Evolutionary conservation across 2,329 filamentous ascomycete genomes (phyloP).

Genomic region (Aspergillus pseudonomiae): DNA sequence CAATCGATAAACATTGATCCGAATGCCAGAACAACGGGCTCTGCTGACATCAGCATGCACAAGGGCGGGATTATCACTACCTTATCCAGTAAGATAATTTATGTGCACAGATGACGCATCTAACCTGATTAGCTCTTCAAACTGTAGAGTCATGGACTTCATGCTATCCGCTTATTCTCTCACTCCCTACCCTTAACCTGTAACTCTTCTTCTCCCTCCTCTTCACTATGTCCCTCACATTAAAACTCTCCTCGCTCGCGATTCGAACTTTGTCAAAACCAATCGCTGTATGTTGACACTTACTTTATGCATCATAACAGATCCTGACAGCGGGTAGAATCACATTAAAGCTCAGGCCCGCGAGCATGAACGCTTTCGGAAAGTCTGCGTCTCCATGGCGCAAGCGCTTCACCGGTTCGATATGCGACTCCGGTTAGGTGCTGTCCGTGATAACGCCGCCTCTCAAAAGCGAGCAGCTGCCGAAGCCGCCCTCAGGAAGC

Average conservation of each 20-base stretch:
- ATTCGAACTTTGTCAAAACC: slow-evolving; percentile 70
- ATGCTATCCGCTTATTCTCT: not conserved
- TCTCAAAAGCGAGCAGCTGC: slow-evolving; percentile 51
- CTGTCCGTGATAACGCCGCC: slow-evolving; percentile 63
- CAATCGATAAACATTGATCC: slow-evolving; percentile 44
- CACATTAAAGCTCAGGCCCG: slow-evolving; percentile 69
- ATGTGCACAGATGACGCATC: slow-evolving; percentile 14
- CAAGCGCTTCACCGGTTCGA: slow-evolving; percentile 67
- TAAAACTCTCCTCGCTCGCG: slow-evolving; percentile 67
- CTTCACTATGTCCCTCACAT: slow-evolving; percentile 61
- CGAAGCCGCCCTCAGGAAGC: slow-evolving; percentile 58
- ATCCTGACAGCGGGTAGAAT: slow-evolving; percentile 54
- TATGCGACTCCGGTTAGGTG: slow-evolving; percentile 68
- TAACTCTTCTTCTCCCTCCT: not conserved
- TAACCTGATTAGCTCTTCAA: slow-evolving; percentile 18
- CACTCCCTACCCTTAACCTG: not conserved
- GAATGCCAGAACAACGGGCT: slow-evolving; percentile 31
- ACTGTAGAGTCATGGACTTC: slow-evolving; percentile 10
- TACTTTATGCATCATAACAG: not conserved
- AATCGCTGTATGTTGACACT: slow-evolving; percentile 57
- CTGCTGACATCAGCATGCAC: slow-evolving; percentile 28
- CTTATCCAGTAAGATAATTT: not conserved
- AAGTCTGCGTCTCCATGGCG: slow-evolving; percentile 63
- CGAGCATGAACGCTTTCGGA: slow-evolving; percentile 68
- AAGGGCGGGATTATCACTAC: slow-evolving; percentile 11